Base-by-base conservation (phyloP, 2,329 filamentous ascomycete genomes). In the Coniochaeta hoffmannii region DNA sequence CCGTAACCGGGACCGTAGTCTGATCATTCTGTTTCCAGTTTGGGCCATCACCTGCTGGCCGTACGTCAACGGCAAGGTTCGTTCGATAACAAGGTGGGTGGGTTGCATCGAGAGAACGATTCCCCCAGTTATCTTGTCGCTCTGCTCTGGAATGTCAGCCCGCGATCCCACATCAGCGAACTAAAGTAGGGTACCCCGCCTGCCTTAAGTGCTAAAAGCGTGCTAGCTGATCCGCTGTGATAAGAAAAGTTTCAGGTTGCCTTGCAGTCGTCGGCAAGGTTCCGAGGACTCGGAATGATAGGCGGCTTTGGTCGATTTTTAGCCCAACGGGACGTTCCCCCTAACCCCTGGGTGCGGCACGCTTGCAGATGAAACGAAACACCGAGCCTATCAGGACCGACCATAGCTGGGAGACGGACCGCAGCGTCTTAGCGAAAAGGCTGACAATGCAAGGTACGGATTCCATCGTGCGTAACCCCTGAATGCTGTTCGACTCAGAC, bases 301-400 rank as follows among this genome's bases (percentile, higher is more conserved):
- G 49, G 49, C 14, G 19, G 49, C 10, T 15, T 30, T 3, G 24
- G 17, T 51, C n/a, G n/a, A n/a, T 31, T 22, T 51, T 51, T 51
- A 51, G 12, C 49, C 22, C 31, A 4, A 51, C 49, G 19, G 14
- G 14, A 12, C 15, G n/a, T 9, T n/a, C 14, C 15, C 36, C 36
- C 15, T 8, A n/a, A 24, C 28, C 49, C 49, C 49, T 51, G 28
- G 28, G 4, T 51, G 49, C 49, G 49, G 49, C 28, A 26, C 49
- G 26, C 31, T 28, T 19, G 49, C 31, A 31, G 28, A 19, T 51
- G 49, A 51, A 51, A 51, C 49, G 49, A 51, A 51, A 51, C 49
- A 7, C 3, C 15, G 28, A 24, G 31, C 49, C 49, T 31, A 51
- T 51, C 49, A 34, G 19, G 12, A 19, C 19, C 10, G 2, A 22